Evolutionary conservation across 2,329 filamentous ascomycete species (phyloP).

Genomic region (Fusarium subtropicale): DNA sequence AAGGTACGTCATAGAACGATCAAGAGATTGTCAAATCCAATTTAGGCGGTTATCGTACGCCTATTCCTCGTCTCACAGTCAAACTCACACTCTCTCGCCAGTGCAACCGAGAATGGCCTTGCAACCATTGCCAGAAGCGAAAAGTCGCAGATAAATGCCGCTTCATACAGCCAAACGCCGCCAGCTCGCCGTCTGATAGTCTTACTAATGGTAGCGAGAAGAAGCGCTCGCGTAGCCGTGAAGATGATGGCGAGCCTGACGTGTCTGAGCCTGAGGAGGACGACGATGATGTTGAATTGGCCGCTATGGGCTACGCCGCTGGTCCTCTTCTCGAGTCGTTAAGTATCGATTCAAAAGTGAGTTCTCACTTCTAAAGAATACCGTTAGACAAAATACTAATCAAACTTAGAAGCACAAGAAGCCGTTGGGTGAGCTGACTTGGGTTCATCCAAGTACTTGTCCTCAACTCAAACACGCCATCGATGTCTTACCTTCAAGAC

Average conservation of each 20-base stretch:
- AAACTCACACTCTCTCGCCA: slow-evolving; percentile 19
- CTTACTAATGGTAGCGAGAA: slow-evolving; percentile 26
- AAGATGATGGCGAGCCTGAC: slow-evolving; percentile 34
- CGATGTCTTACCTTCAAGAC: slow-evolving; percentile 48
- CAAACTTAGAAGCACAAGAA: slow-evolving; percentile 28
- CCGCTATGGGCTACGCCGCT: slow-evolving; percentile 51
- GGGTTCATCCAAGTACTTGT: slow-evolving; percentile 40
- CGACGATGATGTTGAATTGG: slow-evolving; percentile 47
- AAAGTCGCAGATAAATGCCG: slow-evolving; percentile 53
- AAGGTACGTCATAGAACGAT: slow-evolving; percentile 46
- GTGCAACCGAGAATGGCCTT: slow-evolving; percentile 56
- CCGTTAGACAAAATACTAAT: not conserved
- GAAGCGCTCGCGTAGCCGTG: slow-evolving; percentile 43
- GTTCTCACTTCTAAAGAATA: not conserved
- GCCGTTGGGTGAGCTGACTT: slow-evolving; percentile 27
- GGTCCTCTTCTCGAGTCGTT: slow-evolving; percentile 50
- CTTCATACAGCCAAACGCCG: slow-evolving; percentile 46
- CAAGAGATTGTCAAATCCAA: not conserved
- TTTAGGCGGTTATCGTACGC: not conserved
- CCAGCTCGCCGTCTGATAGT: slow-evolving; percentile 32
- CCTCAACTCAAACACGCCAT: slow-evolving; percentile 50
- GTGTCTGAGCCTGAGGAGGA: slow-evolving; percentile 41
- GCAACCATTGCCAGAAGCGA: slow-evolving; percentile 55
- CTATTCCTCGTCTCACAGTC: not conserved
- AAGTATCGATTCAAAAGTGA: slow-evolving; percentile 42